Percentiles rank a stretch among this genome's conserved stretches.
These are phyloP conservation scores for Vanderwaltozyma tropicalis DNA, from an alignment of 805 yeast species.

Conservation along the genomic window DNA sequence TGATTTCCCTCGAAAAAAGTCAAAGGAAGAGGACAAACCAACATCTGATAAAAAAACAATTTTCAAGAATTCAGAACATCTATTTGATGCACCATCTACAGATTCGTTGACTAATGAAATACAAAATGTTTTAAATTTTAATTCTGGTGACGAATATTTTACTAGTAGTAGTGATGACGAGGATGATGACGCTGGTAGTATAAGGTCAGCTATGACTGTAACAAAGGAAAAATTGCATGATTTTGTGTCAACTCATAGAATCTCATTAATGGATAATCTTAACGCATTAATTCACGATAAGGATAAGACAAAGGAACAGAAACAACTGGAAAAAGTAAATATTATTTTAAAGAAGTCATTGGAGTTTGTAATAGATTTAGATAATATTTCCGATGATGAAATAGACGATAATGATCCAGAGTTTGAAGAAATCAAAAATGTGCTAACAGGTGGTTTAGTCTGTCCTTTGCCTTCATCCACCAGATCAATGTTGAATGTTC, in stretches of 20 bases:
- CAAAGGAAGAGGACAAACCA: no score
- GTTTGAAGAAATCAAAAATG: slow-evolving; percentile 16
- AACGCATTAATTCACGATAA: slow-evolving; percentile 5
- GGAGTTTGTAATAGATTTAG: slow-evolving; percentile 16
- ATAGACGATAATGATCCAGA: slow-evolving; percentile 5
- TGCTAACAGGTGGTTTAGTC: slow-evolving; percentile 19
- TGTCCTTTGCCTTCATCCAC: slow-evolving; percentile 4
- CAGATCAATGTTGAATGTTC: slow-evolving; percentile 19
- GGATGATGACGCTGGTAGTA: slow-evolving; percentile 2
- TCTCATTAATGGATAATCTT: slow-evolving; percentile 8
- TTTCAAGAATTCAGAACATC: no score
- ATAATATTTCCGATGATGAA: slow-evolving; percentile 11
- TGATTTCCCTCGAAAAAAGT: no score
- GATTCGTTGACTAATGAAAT: not conserved
- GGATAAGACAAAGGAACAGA: slow-evolving; percentile 2
- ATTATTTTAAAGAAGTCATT: slow-evolving; percentile 15
- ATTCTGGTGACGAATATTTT: not conserved
- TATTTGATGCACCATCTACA: no score
- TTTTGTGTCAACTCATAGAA: slow-evolving; percentile 14
- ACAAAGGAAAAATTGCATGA: slow-evolving; percentile 9
- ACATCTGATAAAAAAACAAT: not conserved
- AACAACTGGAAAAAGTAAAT: slow-evolving; percentile 10
- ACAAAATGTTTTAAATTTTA: not conserved
- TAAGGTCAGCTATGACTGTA: slow-evolving; percentile 1
- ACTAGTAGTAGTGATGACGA: slow-evolving; percentile 1